phyloP scores from a whole-genome alignment of 306 rosid species.

The Oxytropis ochrocephala region DNA sequence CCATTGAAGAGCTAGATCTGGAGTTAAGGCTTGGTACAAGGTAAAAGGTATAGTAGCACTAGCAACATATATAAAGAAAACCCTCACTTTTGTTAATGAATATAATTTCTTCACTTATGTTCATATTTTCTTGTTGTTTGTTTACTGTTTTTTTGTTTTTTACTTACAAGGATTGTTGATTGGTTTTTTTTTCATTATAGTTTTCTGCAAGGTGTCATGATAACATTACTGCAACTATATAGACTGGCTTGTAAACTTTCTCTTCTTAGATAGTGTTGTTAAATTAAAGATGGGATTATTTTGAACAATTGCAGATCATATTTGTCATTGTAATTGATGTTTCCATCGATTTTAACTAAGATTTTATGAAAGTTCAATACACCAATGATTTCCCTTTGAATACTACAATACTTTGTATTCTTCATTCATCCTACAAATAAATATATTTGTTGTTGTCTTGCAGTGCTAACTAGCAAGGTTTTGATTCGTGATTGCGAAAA shows the following conservation, averaged over 20 bases:
- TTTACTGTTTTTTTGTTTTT: conserved; percentile 6
- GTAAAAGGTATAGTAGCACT: conserved; percentile 34
- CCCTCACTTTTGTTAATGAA: conserved; percentile 12
- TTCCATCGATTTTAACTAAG: conserved; percentile 9
- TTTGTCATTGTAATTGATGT: conserved; percentile 1
- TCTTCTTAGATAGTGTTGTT: conserved; percentile 24
- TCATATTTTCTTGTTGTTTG: conserved; percentile 16
- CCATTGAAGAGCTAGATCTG: conserved; percentile 37
- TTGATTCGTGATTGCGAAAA: no score
- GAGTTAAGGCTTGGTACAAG: conserved; percentile 41
- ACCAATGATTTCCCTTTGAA: neutral
- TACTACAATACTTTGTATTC: neutral
- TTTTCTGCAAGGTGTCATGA: conserved; percentile 19
- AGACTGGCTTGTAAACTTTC: conserved; percentile 29
- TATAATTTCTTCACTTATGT: conserved; percentile 18
- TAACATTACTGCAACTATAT: conserved; percentile 18
- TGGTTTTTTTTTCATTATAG: neutral
- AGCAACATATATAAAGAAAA: conserved; percentile 20
- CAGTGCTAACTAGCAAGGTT: no score
- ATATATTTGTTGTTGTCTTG: neutral
- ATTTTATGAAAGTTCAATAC: neutral
- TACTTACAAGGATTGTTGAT: conserved; percentile 26
- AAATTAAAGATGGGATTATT: conserved; percentile 16
- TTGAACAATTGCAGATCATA: conserved; percentile 11
- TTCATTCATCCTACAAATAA: neutral